A percentile compares a stretch with the other conserved stretches of the same genome.
These are phyloP conservation scores for Cryptococcus sp. DNA, from an alignment of 1,284 basidiomycete genomes.

Conservation along the genomic window DNA sequence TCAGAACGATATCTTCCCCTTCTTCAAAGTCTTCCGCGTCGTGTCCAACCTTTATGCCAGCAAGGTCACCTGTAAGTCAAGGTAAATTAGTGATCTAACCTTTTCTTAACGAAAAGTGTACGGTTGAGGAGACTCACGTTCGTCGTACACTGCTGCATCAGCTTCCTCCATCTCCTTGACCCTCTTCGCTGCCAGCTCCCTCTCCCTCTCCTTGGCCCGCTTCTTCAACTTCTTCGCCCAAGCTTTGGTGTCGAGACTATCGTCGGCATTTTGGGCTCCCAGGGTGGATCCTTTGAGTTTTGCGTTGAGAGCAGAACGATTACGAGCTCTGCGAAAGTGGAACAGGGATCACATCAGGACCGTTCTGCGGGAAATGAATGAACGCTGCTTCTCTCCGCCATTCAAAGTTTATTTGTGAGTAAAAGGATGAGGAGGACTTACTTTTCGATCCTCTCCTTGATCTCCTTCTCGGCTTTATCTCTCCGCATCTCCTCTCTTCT, in stretches of 20 bases:
- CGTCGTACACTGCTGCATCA: slow-evolving; percentile 78
- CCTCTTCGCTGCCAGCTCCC: slow-evolving; percentile 69
- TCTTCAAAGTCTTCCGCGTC: slow-evolving; percentile 87
- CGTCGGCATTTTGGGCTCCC: slow-evolving; percentile 70
- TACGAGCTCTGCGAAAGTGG: slow-evolving; percentile 55
- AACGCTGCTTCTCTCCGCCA: slow-evolving; percentile 5
- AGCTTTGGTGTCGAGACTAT: slow-evolving; percentile 63
- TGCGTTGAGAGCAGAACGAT: slow-evolving; percentile 83
- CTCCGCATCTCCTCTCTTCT: slow-evolving; percentile 68
- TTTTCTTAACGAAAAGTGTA: not conserved
- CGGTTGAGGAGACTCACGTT: slow-evolving; percentile 61
- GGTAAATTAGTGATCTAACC: too few relatives aligned
- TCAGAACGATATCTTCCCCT: slow-evolving; percentile 92
- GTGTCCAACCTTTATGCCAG: slow-evolving; percentile 92
- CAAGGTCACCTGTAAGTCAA: slow-evolving; percentile 63
- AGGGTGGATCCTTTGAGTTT: slow-evolving; percentile 88
- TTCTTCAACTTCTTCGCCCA: slow-evolving; percentile 91
- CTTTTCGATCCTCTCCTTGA: slow-evolving; percentile 82
- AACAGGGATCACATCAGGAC: slow-evolving; percentile 2
- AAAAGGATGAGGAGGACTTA: slow-evolving; percentile 59
- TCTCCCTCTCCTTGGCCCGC: slow-evolving; percentile 78
- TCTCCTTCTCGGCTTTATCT: slow-evolving; percentile 71
- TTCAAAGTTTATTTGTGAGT: not conserved
- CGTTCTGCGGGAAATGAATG: slow-evolving; percentile 16
- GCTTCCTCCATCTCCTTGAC: slow-evolving; percentile 75